These are phyloP conservation scores for Nakataea oryzae DNA, from an alignment of 2,329 filamentous ascomycete genomes.

Conservation along the genomic window DNA sequence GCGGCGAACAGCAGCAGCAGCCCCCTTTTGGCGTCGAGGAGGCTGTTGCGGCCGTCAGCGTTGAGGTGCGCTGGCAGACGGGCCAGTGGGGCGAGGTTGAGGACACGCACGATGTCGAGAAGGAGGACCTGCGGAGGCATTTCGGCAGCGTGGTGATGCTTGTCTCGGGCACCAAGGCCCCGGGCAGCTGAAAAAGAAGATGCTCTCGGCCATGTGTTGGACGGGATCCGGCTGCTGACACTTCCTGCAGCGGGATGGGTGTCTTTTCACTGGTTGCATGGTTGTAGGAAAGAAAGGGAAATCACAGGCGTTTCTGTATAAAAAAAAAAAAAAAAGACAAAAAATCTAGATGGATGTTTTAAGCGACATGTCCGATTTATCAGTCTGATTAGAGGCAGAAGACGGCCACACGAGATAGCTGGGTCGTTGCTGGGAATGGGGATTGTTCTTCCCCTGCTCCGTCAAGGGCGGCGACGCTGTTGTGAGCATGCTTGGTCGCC, in stretches of 20 bases:
- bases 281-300: neutral
- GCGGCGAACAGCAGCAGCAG: conserved; percentile 14
- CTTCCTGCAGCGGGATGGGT: too few relatives aligned
- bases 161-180: conserved; percentile 45
- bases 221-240: too few relatives aligned
- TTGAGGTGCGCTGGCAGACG: conserved; percentile 89
- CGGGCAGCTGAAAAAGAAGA: neutral
- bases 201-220: neutral
- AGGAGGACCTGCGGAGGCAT: conserved; percentile 79
- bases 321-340: too few relatives aligned
- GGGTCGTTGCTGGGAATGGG: too few relatives aligned
- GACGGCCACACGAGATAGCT: too few relatives aligned
- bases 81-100: conserved; percentile 92
- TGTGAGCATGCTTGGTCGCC: too few relatives aligned
- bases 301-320: neutral
- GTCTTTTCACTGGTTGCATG: neutral
- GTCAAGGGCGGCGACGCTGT: too few relatives aligned
- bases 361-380: neutral
- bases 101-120: conserved; percentile 93
- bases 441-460: too few relatives aligned
- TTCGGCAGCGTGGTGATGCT: conserved; percentile 78
- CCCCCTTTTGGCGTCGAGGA: conserved; percentile 68
- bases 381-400: too few relatives aligned
- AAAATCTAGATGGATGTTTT: neutral
- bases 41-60: conserved; percentile 63